Percentiles rank a stretch among this genome's conserved stretches.
phyloP scores from a whole-genome alignment of 257 asterid genomes.

The Solanum arcanum region DNA sequence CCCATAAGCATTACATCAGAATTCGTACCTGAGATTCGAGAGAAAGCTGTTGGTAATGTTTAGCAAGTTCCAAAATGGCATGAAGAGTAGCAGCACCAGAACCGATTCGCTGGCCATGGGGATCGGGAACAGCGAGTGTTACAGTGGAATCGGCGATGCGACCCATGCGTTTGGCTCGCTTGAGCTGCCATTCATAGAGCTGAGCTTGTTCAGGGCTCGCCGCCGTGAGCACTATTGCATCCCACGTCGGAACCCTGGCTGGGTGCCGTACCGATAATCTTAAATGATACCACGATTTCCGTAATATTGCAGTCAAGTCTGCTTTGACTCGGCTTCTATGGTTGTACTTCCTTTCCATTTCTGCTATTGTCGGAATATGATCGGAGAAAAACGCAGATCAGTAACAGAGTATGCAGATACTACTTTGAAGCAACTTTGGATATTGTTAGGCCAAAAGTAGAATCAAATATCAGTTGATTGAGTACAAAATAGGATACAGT shows the following conservation, averaged over 20 bases:
- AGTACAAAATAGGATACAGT: neutral
- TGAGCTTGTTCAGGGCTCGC: slow-evolving; percentile 94
- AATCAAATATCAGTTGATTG: neutral
- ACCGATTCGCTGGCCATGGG: slow-evolving; percentile 82
- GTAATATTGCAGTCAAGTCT: slow-evolving; percentile 37
- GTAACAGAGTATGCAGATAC: neutral
- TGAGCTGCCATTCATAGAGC: slow-evolving; percentile 83
- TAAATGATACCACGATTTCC: slow-evolving; percentile 85
- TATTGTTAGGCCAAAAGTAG: neutral
- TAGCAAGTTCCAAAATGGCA: slow-evolving; percentile 62
- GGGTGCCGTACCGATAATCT: slow-evolving; percentile 79
- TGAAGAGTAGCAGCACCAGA: slow-evolving; percentile 93
- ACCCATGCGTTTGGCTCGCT: slow-evolving; percentile 76
- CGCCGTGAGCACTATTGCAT: slow-evolving; percentile 85
- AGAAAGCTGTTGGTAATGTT: slow-evolving; percentile 24
- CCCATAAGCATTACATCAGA: neutral
- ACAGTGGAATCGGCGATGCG: slow-evolving; percentile 69
- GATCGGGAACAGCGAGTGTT: slow-evolving; percentile 87
- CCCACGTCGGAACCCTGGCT: slow-evolving; percentile 77
- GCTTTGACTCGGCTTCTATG: slow-evolving; percentile 25
- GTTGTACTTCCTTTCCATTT: neutral
- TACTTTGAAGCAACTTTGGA: neutral
- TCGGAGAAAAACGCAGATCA: neutral
- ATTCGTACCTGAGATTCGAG: neutral
- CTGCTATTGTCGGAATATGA: neutral